A percentile compares a stretch with the other conserved stretches of the same genome.
Conservation (phyloP, 352 stramenopile genomes). For the Phytophthora sp. region DNA sequence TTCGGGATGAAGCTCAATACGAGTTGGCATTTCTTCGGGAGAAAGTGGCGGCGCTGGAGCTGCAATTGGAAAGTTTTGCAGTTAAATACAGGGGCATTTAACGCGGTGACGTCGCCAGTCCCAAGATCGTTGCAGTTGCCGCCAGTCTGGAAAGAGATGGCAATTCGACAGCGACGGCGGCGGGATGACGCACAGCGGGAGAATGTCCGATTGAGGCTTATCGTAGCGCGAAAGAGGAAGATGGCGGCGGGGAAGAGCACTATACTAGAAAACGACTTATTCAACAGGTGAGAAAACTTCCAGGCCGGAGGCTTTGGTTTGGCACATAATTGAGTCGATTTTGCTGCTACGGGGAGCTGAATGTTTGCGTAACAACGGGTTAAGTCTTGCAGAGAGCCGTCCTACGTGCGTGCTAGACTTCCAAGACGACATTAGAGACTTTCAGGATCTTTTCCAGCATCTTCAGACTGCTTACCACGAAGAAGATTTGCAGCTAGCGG, state of each 20-base stretch:
- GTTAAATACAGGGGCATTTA: constrained; percentile 2
- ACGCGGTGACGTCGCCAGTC: constrained; percentile 3
- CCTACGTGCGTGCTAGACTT: constrained; percentile 29
- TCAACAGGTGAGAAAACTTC: constrained; percentile 23
- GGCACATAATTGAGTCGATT: not conserved
- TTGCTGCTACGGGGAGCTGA: constrained; percentile 8
- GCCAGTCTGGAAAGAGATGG: constrained; percentile 33
- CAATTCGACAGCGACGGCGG: constrained; percentile 16
- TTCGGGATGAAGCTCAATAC: constrained; percentile 53
- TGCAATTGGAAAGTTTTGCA: constrained; percentile 53
- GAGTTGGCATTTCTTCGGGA: constrained; percentile 71
- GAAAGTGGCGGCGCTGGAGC: constrained; percentile 59
- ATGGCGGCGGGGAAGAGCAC: constrained; percentile 29
- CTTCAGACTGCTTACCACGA: constrained; percentile 41
- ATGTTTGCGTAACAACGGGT: constrained; percentile 5
- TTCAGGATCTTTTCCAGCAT: constrained; percentile 41
- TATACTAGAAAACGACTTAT: constrained; percentile 31
- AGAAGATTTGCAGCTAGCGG: constrained; percentile 40
- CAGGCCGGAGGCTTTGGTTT: no score
- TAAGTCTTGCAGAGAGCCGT: not conserved
- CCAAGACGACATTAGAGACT: constrained; percentile 40
- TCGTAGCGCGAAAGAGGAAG: constrained; percentile 37
- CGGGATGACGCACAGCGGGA: constrained; percentile 33
- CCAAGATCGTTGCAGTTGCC: constrained; percentile 7
- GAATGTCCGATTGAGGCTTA: constrained; percentile 36